Percentiles rank a stretch among this genome's conserved stretches.
Evolutionary conservation across 2,329 filamentous ascomycete genomes (phyloP).

Genomic region (Pseudogymnoascus sp.): DNA sequence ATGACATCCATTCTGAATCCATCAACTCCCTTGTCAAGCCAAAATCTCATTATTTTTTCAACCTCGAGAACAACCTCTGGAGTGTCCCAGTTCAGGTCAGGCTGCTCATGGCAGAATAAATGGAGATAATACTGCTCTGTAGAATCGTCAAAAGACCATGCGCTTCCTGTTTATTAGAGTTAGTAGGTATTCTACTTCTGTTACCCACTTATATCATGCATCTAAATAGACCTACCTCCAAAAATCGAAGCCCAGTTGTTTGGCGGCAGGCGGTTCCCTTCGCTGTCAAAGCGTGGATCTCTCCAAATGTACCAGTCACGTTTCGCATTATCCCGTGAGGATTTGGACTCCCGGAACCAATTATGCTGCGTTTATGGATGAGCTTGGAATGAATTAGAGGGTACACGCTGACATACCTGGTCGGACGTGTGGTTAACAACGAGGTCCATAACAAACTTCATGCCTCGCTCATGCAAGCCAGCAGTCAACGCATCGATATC

Average conservation of each 20-base stretch:
- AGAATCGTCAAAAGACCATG: conserved; percentile 64
- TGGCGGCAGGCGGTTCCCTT: conserved; percentile 58
- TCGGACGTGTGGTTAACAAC: conserved; percentile 73
- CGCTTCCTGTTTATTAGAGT: conserved; percentile 36
- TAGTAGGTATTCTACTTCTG: too few relatives aligned
- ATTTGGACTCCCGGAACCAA: conserved; percentile 52
- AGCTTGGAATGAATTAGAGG: too few relatives aligned
- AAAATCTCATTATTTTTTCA: conserved; percentile 68
- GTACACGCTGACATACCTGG: too few relatives aligned
- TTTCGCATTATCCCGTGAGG: conserved; percentile 42
- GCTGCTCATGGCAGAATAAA: conserved; percentile 67
- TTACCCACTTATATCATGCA: too few relatives aligned
- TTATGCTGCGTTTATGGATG: too few relatives aligned
- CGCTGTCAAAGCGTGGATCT: conserved; percentile 39
- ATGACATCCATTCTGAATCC: conserved; percentile 68
- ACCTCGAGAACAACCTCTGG: conserved; percentile 54
- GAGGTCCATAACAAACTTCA: conserved; percentile 66
- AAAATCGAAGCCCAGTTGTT: conserved; percentile 66
- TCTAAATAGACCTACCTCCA: too few relatives aligned
- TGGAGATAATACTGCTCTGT: conserved; percentile 70
- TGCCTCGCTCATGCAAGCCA: conserved; percentile 51
- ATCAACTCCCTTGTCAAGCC: conserved; percentile 65
- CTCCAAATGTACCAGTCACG: conserved; percentile 61
- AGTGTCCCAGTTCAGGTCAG: conserved; percentile 81
- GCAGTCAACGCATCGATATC: conserved; percentile 57